Conservation (phyloP, 148 eudicot genomes). For the Vaccinium vitisidaea region DNA sequence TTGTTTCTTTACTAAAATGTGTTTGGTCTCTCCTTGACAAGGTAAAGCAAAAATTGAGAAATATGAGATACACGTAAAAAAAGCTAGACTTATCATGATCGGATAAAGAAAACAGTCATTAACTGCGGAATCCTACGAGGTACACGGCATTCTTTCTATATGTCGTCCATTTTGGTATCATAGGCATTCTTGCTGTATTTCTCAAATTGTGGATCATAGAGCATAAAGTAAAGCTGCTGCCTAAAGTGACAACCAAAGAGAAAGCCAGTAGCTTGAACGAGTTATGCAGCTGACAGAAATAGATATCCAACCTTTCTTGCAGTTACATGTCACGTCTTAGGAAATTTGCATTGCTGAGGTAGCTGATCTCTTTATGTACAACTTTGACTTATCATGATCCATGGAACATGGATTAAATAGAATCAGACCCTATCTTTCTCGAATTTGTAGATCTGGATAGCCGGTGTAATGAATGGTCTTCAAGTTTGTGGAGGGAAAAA, state of each 20-base stretch:
- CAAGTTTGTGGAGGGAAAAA: not conserved
- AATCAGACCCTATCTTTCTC: not conserved
- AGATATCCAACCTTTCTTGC: not conserved
- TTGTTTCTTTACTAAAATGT: not conserved
- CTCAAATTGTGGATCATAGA: not conserved
- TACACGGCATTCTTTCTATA: not conserved
- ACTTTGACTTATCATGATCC: conserved; percentile 4
- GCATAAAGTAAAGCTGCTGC: not conserved
- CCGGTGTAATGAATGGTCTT: not conserved
- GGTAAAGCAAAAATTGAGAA: not conserved
- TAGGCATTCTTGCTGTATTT: not conserved
- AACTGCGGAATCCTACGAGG: not conserved
- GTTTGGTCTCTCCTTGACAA: not conserved
- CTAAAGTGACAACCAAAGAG: not conserved
- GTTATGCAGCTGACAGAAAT: not conserved
- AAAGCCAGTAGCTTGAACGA: not conserved
- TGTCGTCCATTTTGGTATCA: not conserved
- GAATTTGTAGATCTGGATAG: not conserved
- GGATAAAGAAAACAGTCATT: not conserved
- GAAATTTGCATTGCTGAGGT: not conserved
- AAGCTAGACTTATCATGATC: not conserved
- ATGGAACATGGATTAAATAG: not conserved
- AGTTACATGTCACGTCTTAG: not conserved
- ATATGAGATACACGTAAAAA: not conserved
- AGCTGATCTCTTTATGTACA: not conserved